These are phyloP conservation scores for Musa schizocarpa DNA, from an alignment of 176 grass and related monocot species.

Conservation along the genomic window DNA sequence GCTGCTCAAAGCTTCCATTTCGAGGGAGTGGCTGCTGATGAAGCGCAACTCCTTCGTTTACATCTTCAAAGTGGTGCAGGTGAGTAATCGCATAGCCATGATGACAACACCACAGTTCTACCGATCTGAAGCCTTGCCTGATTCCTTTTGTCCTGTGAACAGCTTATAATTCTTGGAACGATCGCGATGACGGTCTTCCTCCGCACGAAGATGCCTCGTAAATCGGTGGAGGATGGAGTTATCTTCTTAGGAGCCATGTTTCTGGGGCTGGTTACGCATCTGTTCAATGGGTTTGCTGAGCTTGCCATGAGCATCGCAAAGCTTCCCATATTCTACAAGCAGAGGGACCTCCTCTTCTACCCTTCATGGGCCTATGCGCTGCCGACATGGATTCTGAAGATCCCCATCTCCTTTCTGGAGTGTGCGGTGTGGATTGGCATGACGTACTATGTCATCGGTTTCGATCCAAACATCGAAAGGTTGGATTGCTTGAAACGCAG, in stretches of 20 bases:
- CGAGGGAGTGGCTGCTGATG: slow-evolving; percentile 95
- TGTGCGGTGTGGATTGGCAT: slow-evolving; percentile 76
- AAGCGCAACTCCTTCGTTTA: slow-evolving; percentile 96
- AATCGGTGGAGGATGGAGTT: slow-evolving; percentile 46
- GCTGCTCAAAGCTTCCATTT: slow-evolving; percentile 55
- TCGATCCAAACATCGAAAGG: slow-evolving; percentile 75
- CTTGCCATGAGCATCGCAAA: slow-evolving; percentile 87
- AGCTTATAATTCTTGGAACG: slow-evolving; percentile 88
- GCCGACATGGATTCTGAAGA: slow-evolving; percentile 90
- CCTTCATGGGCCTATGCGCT: slow-evolving; percentile 82
- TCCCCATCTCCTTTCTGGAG: slow-evolving; percentile 82
- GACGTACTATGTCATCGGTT: slow-evolving; percentile 94
- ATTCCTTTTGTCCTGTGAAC: not conserved
- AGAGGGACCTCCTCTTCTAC: slow-evolving; percentile 88
- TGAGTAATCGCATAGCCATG: slow-evolving; percentile 13
- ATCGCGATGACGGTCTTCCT: slow-evolving; percentile 95
- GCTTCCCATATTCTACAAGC: slow-evolving; percentile 90
- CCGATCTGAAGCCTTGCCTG: not conserved
- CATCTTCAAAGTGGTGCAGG: slow-evolving; percentile 90
- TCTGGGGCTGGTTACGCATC: slow-evolving; percentile 86
- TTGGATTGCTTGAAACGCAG: slow-evolving; percentile 3
- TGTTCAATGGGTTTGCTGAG: slow-evolving; percentile 86
- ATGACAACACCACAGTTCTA: not conserved
- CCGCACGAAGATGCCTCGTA: slow-evolving; percentile 58
- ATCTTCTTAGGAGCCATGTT: slow-evolving; percentile 88